Conservation (phyloP, 306 rosid genomes). For the Prunus mongolica region DNA sequence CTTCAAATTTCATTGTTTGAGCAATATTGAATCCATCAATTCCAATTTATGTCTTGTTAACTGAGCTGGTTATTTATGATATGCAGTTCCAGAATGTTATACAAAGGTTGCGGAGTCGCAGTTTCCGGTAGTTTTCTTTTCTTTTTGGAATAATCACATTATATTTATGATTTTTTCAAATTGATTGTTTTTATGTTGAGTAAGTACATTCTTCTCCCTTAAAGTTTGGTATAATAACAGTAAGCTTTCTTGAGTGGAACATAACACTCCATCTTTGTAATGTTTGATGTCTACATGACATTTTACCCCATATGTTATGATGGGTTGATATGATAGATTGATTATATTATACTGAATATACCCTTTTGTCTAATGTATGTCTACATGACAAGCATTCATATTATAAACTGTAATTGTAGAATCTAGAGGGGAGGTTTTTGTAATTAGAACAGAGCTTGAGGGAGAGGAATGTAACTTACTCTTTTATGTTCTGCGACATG, state of each 20-base stretch:
- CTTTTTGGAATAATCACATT: conserved; percentile 14
- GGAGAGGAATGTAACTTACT: not conserved
- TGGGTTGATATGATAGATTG: not conserved
- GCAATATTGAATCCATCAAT: not conserved
- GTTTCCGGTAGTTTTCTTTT: conserved; percentile 59
- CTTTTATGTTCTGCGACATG: not conserved
- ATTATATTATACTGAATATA: not conserved
- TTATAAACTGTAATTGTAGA: not conserved
- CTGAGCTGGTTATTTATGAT: conserved; percentile 25
- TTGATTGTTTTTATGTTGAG: not conserved
- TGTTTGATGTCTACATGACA: not conserved
- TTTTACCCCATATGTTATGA: not conserved
- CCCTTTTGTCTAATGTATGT: not conserved
- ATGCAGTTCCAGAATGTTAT: conserved; percentile 73
- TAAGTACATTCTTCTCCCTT: not conserved
- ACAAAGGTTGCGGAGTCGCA: conserved; percentile 76
- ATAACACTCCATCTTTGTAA: not conserved
- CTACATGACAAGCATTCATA: not conserved
- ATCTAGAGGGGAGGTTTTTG: not conserved
- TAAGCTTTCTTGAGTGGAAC: not conserved
- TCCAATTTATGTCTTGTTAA: not conserved
- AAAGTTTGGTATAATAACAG: not conserved
- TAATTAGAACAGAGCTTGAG: not conserved
- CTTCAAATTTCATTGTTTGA: not conserved
- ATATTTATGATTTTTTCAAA: not conserved